Evolutionary conservation across 1,284 basidiomycete species (phyloP).

Genomic region (Cystobasidium slooffiae): DNA sequence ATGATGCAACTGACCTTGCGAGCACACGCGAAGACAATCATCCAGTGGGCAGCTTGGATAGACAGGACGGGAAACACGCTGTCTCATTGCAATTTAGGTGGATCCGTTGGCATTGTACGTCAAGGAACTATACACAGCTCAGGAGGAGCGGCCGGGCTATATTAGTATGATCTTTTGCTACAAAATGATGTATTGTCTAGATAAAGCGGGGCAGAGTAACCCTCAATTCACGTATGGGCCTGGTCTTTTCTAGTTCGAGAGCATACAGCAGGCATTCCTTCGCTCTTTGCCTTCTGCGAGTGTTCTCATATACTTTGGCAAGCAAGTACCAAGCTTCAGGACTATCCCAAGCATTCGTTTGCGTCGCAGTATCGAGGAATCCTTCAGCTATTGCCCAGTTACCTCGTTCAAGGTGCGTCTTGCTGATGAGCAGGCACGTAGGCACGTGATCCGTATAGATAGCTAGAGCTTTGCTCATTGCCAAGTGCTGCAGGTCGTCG

Average conservation of each 20-base stretch:
- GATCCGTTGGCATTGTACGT: too few species aligned
- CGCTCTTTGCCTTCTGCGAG: conserved; percentile 67
- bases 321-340: conserved; percentile 91
- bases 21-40: too few species aligned
- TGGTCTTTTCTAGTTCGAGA: conserved; percentile 70
- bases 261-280: conserved; percentile 76
- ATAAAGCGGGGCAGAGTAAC: conserved; percentile 23
- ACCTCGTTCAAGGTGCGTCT: conserved; percentile 67
- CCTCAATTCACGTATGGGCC: conserved; percentile 54
- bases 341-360: conserved; percentile 74
- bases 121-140: too few species aligned
- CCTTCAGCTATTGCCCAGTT: conserved; percentile 59
- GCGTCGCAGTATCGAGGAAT: conserved; percentile 59
- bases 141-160: background rate
- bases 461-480: conserved; percentile 46
- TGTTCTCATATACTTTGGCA: conserved; percentile 71
- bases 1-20: too few species aligned
- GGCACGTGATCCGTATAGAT: conserved; percentile 68
- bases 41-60: too few species aligned
- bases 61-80: too few species aligned
- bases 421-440: conserved; percentile 74
- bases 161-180: background rate
- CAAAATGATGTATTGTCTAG: background rate
- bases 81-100: too few species aligned
- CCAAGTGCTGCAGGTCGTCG: conserved; percentile 17